Evolutionary conservation across 148 eudicot genomes (phyloP).

Genomic region (Vaccinium vitisidaea): DNA sequence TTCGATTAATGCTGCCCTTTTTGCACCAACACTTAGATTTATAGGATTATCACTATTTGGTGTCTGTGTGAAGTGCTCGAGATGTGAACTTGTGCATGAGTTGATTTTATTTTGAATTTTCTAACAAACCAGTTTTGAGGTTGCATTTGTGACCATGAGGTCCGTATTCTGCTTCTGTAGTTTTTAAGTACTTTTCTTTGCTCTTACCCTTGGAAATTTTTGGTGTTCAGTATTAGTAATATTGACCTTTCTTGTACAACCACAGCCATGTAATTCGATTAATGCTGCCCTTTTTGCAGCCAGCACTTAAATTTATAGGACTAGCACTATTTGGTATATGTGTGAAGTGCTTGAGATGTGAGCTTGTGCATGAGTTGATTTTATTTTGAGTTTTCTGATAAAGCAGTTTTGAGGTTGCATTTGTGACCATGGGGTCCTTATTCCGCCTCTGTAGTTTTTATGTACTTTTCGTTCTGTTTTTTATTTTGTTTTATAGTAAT

Average conservation of each 20-base stretch:
- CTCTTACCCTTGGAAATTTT: too few relatives aligned
- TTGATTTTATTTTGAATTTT: neutral
- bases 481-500: neutral
- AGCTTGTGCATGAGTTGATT: neutral
- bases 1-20: neutral
- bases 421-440: neutral
- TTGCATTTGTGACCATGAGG: neutral
- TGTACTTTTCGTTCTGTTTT: neutral
- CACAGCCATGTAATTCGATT: neutral
- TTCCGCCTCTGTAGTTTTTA: neutral
- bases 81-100: neutral
- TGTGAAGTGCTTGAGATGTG: neutral
- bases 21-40: neutral
- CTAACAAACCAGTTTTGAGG: constrained; percentile 1
- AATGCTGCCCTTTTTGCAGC: neutral
- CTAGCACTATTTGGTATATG: neutral
- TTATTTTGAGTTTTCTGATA: neutral
- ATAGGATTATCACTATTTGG: neutral
- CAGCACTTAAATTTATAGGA: neutral
- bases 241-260: too few relatives aligned
- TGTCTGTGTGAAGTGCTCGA: neutral
- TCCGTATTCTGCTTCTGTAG: neutral
- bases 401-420: constrained; percentile 9
- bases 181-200: neutral
- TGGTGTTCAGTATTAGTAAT: too few relatives aligned